phyloP scores from a whole-genome alignment of 2,329 filamentous ascomycete species.

The Monosporascus sp. region DNA sequence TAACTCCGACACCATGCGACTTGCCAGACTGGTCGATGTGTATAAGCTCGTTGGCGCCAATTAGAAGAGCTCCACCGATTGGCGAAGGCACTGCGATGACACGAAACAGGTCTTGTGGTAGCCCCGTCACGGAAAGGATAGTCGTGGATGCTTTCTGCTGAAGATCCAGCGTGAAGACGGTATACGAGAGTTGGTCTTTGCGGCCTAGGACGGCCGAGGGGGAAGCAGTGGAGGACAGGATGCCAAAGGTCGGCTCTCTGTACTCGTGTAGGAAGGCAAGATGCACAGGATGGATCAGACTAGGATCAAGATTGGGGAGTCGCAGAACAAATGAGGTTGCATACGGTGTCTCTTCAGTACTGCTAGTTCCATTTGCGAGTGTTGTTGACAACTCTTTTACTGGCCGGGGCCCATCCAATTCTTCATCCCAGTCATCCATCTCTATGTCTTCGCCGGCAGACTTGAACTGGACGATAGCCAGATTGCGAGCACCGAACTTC shows the following conservation, averaged over 20 bases:
- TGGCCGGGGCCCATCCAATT: slow-evolving; percentile 64
- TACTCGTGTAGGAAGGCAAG: slow-evolving; percentile 95
- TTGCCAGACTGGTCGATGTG: slow-evolving; percentile 96
- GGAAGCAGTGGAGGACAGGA: slow-evolving; percentile 72
- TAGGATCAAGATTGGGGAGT: slow-evolving; percentile 81
- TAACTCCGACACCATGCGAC: slow-evolving; percentile 86
- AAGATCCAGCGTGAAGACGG: slow-evolving; percentile 90
- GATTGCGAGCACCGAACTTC: slow-evolving; percentile 81
- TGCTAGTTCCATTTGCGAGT: slow-evolving; percentile 39
- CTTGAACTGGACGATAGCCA: slow-evolving; percentile 91
- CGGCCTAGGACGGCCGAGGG: slow-evolving; percentile 75
- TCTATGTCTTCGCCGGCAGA: slow-evolving; percentile 82
- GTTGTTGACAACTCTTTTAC: slow-evolving; percentile 40
- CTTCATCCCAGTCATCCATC: slow-evolving; percentile 86
- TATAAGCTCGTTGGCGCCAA: slow-evolving; percentile 86
- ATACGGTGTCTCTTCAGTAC: slow-evolving; percentile 67
- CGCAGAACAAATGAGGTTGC: slow-evolving; percentile 88
- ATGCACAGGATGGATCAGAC: slow-evolving; percentile 81
- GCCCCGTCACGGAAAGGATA: slow-evolving; percentile 75
- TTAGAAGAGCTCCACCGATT: slow-evolving; percentile 79
- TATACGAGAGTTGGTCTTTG: slow-evolving; percentile 83
- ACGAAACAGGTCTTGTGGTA: slow-evolving; percentile 82
- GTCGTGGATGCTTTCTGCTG: slow-evolving; percentile 91
- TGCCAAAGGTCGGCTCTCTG: slow-evolving; percentile 93
- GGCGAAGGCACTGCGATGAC: slow-evolving; percentile 80